Evolutionary conservation across 371 early-diverging fungal species (phyloP).

Genomic region (Gilbertella persicaria): DNA sequence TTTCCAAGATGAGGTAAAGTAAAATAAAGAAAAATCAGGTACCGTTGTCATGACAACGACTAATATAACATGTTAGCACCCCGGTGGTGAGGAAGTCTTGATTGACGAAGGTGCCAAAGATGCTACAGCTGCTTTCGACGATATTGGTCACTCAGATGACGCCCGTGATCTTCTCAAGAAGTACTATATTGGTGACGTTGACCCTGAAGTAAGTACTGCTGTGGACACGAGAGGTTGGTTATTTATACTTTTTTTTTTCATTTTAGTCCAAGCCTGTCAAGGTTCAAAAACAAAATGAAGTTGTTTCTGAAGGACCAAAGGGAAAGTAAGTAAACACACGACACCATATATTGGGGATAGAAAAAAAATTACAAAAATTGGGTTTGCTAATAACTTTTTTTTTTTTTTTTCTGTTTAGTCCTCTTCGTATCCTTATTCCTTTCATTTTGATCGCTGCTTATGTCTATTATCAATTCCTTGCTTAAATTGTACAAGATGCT

Average conservation of each 20-base stretch:
- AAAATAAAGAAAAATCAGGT: background rate
- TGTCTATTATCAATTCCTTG: constrained; percentile 10
- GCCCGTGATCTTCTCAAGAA: constrained; percentile 81
- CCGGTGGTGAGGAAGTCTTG: constrained; percentile 83
- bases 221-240: background rate
- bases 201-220: constrained; percentile 51
- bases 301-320: constrained; percentile 27
- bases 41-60: background rate
- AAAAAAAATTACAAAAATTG: background rate
- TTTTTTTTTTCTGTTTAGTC: background rate
- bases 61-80: constrained; percentile 58
- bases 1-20: constrained; percentile 69
- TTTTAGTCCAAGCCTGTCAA: constrained; percentile 40
- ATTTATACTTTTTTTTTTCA: constrained; percentile 6
- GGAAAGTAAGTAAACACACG: constrained; percentile 50
- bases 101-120: constrained; percentile 83
- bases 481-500: no score
- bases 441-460: constrained; percentile 27
- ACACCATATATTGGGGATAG: background rate
- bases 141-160: constrained; percentile 94
- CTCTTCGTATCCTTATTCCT: constrained; percentile 22
- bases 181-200: constrained; percentile 75
- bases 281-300: constrained; percentile 13
- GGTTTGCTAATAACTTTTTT: background rate
- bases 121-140: constrained; percentile 93